phyloP scores from a whole-genome alignment of 495 filamentous ascomycete species.

The Hyaloscypha variabilis region DNA sequence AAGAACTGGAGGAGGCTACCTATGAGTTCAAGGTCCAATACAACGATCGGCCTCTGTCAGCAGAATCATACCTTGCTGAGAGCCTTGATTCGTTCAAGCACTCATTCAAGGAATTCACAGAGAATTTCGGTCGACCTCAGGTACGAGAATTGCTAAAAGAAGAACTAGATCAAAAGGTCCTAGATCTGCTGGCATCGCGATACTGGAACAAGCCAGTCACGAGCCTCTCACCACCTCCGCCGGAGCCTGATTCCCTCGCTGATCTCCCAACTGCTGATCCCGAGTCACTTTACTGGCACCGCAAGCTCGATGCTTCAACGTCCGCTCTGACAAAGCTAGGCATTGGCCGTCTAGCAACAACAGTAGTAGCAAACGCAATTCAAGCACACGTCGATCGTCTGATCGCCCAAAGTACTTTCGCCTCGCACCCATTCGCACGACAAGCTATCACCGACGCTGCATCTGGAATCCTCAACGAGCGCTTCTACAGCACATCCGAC shows the following conservation, averaged over 20 bases:
- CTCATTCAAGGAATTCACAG: constrained; percentile 90
- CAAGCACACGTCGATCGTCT: constrained; percentile 83
- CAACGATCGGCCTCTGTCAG: constrained; percentile 92
- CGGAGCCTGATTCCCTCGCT: constrained; percentile 71
- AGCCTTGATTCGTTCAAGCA: constrained; percentile 97
- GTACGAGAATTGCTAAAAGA: constrained; percentile 88
- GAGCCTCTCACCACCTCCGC: constrained; percentile 61
- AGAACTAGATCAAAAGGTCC: constrained; percentile 90
- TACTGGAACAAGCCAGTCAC: constrained; percentile 99
- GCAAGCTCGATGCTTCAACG: constrained; percentile 90
- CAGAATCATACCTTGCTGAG: constrained; percentile 94
- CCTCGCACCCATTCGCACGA: constrained; percentile 85
- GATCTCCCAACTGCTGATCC: constrained; percentile 81
- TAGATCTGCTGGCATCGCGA: constrained; percentile 90
- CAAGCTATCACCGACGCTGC: constrained; percentile 90
- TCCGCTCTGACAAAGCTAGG: constrained; percentile 91
- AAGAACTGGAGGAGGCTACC: constrained; percentile 94
- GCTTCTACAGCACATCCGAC: constrained; percentile 94
- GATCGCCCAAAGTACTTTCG: constrained; percentile 77
- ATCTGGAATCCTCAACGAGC: constrained; percentile 84
- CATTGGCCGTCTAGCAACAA: constrained; percentile 89
- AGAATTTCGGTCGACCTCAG: constrained; percentile 85
- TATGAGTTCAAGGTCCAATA: constrained; percentile 99
- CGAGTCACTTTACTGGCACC: constrained; percentile 86
- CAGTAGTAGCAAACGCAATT: constrained; percentile 84